Evolutionary conservation across 805 yeast species (phyloP).

Genomic region (Lipomyces lipofer): DNA sequence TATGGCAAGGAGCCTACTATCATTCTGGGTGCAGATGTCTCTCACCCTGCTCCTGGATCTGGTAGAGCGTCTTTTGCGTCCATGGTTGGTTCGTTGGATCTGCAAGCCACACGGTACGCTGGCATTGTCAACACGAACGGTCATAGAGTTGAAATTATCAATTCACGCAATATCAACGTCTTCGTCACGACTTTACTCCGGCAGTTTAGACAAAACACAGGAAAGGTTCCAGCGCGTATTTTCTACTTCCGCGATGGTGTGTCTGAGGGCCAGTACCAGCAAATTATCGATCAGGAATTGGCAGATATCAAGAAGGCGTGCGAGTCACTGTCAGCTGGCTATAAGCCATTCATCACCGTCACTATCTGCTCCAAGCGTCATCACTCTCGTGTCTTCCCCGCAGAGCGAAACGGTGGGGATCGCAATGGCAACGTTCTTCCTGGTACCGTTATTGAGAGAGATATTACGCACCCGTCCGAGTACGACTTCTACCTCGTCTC

Average conservation of each 20-base stretch:
- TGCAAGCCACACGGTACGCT: constrained; percentile 18
- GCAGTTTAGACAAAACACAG: constrained; percentile 27
- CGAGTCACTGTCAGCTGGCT: constrained; percentile 7
- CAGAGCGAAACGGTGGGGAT: constrained; percentile 28
- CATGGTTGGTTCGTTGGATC: constrained; percentile 19
- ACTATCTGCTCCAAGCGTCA: constrained; percentile 36
- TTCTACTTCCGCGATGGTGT: constrained; percentile 42
- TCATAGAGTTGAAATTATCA: constrained; percentile 16
- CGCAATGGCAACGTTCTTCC: constrained; percentile 35
- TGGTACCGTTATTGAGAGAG: constrained; percentile 40
- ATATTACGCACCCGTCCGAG: constrained; percentile 38
- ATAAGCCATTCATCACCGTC: constrained; percentile 38
- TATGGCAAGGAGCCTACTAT: constrained; percentile 35
- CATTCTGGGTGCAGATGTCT: constrained; percentile 37
- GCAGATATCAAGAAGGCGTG: constrained; percentile 32
- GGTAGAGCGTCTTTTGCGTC: constrained; percentile 20
- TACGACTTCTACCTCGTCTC: constrained; percentile 41
- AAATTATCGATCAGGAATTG: constrained; percentile 38
- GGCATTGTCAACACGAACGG: constrained; percentile 20
- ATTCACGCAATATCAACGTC: constrained; percentile 8
- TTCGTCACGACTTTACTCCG: constrained; percentile 8
- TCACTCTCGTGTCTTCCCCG: constrained; percentile 40
- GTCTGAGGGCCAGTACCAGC: constrained; percentile 39
- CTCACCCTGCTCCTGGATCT: constrained; percentile 36
- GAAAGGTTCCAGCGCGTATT: constrained; percentile 35